phyloP scores from a whole-genome alignment of 2,329 filamentous ascomycete genomes.

The Cadophora malorum region DNA sequence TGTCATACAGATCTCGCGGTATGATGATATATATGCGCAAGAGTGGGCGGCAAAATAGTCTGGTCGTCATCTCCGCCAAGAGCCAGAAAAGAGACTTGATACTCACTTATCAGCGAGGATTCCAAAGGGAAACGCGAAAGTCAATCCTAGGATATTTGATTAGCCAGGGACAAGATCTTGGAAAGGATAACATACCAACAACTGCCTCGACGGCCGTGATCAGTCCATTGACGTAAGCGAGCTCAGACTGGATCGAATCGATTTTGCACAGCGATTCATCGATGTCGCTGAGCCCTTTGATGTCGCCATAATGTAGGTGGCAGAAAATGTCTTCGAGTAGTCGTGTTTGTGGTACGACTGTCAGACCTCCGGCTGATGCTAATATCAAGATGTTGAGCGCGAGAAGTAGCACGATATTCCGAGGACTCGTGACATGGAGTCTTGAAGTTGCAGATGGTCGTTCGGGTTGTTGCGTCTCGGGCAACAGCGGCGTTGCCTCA shows the following conservation, averaged over 20 bases:
- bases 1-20: not conserved
- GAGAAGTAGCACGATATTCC: constrained; percentile 13
- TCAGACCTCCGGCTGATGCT: constrained; percentile 8
- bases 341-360: constrained; percentile 6
- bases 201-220: constrained; percentile 15
- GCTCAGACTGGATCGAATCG: constrained; percentile 20
- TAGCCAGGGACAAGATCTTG: not conserved
- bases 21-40: not conserved
- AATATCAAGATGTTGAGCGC: constrained; percentile 4
- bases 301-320: constrained; percentile 14
- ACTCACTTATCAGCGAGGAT: constrained; percentile 23
- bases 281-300: constrained; percentile 15
- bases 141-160: not conserved
- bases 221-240: constrained; percentile 22
- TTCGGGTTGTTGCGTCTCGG: not conserved
- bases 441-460: not conserved
- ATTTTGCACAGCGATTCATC: constrained; percentile 22
- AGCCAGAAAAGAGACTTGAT: not conserved
- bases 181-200: constrained; percentile 8
- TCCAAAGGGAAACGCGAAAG: constrained; percentile 19
- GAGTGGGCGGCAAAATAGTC: constrained; percentile 4
- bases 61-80: constrained; percentile 2
- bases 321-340: constrained; percentile 16
- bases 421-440: constrained; percentile 17
- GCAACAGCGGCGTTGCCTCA: constrained; percentile 15